Base-by-base conservation (phyloP, 2,329 filamentous ascomycete species). In the Xylariaceae sp. region DNA sequence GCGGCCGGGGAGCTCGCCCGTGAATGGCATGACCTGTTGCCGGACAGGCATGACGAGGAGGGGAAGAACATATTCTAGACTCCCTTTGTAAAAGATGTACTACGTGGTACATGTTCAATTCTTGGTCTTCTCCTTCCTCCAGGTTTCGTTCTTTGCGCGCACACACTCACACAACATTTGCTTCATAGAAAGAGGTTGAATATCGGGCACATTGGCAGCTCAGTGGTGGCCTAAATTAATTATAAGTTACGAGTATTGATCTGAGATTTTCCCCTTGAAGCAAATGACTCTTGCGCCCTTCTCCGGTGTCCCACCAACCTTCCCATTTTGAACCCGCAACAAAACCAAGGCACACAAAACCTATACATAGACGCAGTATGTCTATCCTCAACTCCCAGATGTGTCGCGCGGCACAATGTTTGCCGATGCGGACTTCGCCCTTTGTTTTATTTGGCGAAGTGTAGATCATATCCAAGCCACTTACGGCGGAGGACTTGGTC, bases 401-500 rank as follows among this genome's bases (percentile, higher is more conserved):
- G 6, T 32, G 38, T 29, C 34, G 27, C 27, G 24, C 11, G 31
- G 24, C 23, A 27, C 44, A 36, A 42, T 39, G 18, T 37, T n/a
- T n/a, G n/a, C 36, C 37, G 12, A 14, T 16, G n/a, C 26, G 9
- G 16, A 24, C 15, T 26, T 30, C 38, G 13, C 19, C n/a, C n/a
- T n/a, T n/a, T n/a, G 13, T 23, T 19, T 69, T 84, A 98, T 78
- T 98, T 98, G 43, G 92, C 92, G 70, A 98, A 98, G 69, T 98
- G 92, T 60, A 98, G 74, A 63, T 98, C 92, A 62, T 97, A 98
- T 49, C 86, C 85, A 50, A 98, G 73, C 90, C 90, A 97, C 73
- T 96, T 96, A 63, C 92, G 81, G 47, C 82, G 76, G 47, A 84
- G 67, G 19, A 98, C 85, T 60, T 88, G 73, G 9, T 82, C 78